Base-by-base conservation (phyloP, 352 stramenopile genomes). In the Phytophthora fragariaefolia region DNA sequence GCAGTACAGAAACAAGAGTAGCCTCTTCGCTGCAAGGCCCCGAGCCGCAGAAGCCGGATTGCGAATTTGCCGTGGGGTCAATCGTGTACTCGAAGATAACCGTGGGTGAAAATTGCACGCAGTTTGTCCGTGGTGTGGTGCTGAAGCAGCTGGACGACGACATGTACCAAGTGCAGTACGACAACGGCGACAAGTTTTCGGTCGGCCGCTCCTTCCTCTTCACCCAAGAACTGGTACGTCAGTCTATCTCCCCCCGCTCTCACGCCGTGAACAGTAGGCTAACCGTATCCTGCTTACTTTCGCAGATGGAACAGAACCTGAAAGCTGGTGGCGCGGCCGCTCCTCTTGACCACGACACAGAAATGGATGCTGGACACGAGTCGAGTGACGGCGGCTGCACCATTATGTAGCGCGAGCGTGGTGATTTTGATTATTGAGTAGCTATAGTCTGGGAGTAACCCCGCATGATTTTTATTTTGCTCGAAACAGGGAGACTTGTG, bases 131-230 rank as follows among this genome's bases (percentile, higher is more conserved):
- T 40, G 76, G 82, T 5, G 47, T 76, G 22, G 75, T 89, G 1
- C 54, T 73, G 4, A 73, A 85, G 30, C 54, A 77, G 36, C 54
- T 88, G 23, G 49, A 67, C 9, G 74, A 89, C 45, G 73, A 67
- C 6, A 69, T 56, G 38, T 89, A 86, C 62, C 49, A 70, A 40
- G 59, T 91, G 40, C 67, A 79, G 32, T 91, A 87, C 52, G 79
- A 91, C 38, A 81, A 87, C 45, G 79, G 79, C 5, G 77, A 91
- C 59, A 75, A 82, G 32, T 89, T 79, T 34, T 76, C 75, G 3
- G 74, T 85, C 4, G 30, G 40, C 7, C 58, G 61, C 22, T 71
- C 66, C n/a, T 85, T 69, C 23, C 61, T 90, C 17, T 82, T 84
- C 23, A 90, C 77, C 0, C 59, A 82, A 38, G 70, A 83, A 20